Base-by-base conservation (phyloP, 2,329 filamentous ascomycete genomes). In the Penicillium verrucosum region DNA sequence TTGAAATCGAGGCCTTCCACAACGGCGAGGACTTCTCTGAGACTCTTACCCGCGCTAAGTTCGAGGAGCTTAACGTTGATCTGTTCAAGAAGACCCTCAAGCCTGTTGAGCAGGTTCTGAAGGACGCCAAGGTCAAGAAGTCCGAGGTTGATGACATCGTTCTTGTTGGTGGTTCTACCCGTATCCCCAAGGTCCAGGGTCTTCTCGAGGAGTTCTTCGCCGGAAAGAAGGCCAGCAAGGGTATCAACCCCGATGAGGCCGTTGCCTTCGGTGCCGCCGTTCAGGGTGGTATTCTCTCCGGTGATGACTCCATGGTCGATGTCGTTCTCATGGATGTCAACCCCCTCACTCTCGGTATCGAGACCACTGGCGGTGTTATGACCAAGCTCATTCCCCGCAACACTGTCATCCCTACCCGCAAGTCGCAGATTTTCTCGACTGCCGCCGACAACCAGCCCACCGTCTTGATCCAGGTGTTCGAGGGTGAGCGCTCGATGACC, bases 71-170 rank as follows among this genome's bases (percentile, higher is more conserved):
- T 70, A 97, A 97, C 89, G 92, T 92, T 69, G 93, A 97, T 72
- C 88, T 97, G 61, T 97, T 97, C 89, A 96, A 96, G 88, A 96
- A 94, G 86, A 97, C 94, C 57, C 86, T 97, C 66, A 96, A 97
- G 87, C 93, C 94, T 57, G 94, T 97, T 66, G 92, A 97, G 82
- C 92, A 97, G 85, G 94, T 97, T 67, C 85, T 99, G 74, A 96
- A 96, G 84, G 94, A 97, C 69, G 92, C 92, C 76, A 96, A 97
- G 84, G 84, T 97, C 71, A 93, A 93, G 87, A 97, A 97, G 89
- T 81, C 79, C 61, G 92, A 97, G 70, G 85, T 99, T 69, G 87
- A 97, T 71, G 94, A 97, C 76, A 97, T 99, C 67, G 94, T 99
- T 65, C 87, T 97, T 50, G 93, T 97, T 63, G 94, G 94, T 87